Evolutionary conservation across 2,329 filamentous ascomycete species (phyloP).

Genomic region (Cercospora sesami): DNA sequence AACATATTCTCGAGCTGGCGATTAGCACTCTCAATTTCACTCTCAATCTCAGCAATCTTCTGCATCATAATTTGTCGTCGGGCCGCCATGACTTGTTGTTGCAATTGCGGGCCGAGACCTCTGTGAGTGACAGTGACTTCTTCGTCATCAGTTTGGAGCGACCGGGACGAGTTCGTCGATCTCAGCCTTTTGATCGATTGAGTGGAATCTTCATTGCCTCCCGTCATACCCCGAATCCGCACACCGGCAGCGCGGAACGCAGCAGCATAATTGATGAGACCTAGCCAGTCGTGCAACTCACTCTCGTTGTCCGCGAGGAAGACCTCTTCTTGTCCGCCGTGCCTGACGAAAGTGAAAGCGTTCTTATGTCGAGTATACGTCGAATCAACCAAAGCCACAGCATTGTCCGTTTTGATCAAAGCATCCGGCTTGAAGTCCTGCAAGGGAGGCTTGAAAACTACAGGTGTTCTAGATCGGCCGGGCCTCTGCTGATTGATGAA

Average conservation of each 20-base stretch:
- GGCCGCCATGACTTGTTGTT: conserved; percentile 79
- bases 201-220: conserved; percentile 74
- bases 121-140: conserved; percentile 65
- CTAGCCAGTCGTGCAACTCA: conserved; percentile 95
- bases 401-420: conserved; percentile 88
- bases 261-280: conserved; percentile 92
- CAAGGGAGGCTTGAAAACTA: conserved; percentile 87
- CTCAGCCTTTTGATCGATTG: conserved; percentile 72
- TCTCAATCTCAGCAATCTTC: conserved; percentile 80
- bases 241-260: conserved; percentile 91
- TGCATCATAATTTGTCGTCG: conserved; percentile 78
- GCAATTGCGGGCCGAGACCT: conserved; percentile 63
- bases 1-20: conserved; percentile 80
- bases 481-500: conserved; percentile 71
- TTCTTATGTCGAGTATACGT: conserved; percentile 95
- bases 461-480: conserved; percentile 71
- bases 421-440: conserved; percentile 92
- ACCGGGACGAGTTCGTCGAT: conserved; percentile 48
- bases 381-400: conserved; percentile 81
- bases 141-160: conserved; percentile 70
- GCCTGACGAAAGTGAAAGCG: conserved; percentile 85
- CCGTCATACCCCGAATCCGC: conserved; percentile 82
- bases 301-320: conserved; percentile 85
- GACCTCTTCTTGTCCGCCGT: conserved; percentile 83
- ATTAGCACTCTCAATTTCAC: conserved; percentile 70